phyloP scores from a whole-genome alignment of 495 filamentous ascomycete species.

The Aspergillus leporis region DNA sequence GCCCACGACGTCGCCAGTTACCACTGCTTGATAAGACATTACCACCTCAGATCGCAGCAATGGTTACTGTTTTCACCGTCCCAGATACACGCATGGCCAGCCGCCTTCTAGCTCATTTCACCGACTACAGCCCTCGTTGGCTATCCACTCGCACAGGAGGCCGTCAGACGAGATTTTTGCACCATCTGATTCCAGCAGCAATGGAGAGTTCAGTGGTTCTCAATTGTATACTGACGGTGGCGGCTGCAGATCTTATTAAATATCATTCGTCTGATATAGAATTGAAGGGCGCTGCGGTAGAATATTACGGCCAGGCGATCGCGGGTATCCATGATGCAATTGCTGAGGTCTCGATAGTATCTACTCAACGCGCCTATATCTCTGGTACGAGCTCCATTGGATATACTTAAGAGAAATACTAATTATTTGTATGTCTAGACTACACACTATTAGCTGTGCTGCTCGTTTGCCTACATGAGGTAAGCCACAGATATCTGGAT shows the following conservation, averaged over 20 bases:
- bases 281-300: conserved; percentile 10
- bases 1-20: neutral
- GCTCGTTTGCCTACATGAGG: conserved; percentile 26
- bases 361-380: no score
- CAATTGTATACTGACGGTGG: conserved; percentile 19
- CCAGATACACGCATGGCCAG: conserved; percentile 8
- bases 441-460: conserved; percentile 18
- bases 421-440: no score
- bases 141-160: conserved; percentile 15
- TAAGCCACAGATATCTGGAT: neutral
- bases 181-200: conserved; percentile 15
- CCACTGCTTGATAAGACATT: neutral
- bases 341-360: no score
- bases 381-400: no score
- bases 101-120: conserved; percentile 21
- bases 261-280: conserved; percentile 11
- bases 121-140: conserved; percentile 19
- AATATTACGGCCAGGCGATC: conserved; percentile 20
- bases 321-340: conserved; percentile 13
- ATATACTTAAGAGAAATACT: no score
- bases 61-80: conserved; percentile 21
- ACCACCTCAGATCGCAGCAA: conserved; percentile 7
- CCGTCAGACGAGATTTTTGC: conserved; percentile 11
- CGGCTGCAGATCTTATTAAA: conserved; percentile 23
- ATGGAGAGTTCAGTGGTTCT: conserved; percentile 15